phyloP scores from a whole-genome alignment of 2,329 filamentous ascomycete genomes.

The Colletotrichum orbiculare region DNA sequence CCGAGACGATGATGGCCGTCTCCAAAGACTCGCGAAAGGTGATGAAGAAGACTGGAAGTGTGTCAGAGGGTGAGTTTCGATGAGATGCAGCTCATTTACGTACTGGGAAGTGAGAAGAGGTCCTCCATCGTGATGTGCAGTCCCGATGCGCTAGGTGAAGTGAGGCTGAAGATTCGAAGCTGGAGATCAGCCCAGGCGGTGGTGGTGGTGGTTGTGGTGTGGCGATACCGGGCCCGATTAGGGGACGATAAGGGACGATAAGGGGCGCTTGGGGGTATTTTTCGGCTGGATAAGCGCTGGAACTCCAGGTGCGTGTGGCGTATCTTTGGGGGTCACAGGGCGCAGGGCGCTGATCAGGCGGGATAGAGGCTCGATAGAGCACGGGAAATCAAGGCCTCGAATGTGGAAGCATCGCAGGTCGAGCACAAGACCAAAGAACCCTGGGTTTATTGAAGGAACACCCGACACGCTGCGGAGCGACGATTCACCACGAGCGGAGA shows the following conservation, averaged over 20 bases:
- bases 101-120: slow-evolving; percentile 38
- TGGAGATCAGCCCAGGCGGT: background rate
- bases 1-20: slow-evolving; percentile 73
- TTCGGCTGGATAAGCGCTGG: background rate
- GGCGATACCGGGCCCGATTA: background rate
- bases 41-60: slow-evolving; percentile 71
- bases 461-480: background rate
- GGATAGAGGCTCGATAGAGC: background rate
- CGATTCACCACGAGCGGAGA: background rate
- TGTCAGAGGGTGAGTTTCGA: background rate
- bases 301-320: background rate
- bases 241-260: background rate
- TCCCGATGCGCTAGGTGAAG: slow-evolving; percentile 1
- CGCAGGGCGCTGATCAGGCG: background rate
- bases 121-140: slow-evolving; percentile 31
- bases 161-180: slow-evolving; percentile 9
- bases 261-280: background rate
- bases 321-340: too few species aligned
- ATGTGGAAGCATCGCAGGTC: slow-evolving; percentile 6
- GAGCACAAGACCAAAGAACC: background rate
- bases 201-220: slow-evolving; percentile 1
- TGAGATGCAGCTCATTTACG: background rate
- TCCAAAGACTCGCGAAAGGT: slow-evolving; percentile 76
- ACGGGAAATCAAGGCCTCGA: background rate
- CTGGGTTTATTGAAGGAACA: background rate